Conservation (phyloP, 768 basidiomycete genomes). For the Termitomyces heimii region DNA sequence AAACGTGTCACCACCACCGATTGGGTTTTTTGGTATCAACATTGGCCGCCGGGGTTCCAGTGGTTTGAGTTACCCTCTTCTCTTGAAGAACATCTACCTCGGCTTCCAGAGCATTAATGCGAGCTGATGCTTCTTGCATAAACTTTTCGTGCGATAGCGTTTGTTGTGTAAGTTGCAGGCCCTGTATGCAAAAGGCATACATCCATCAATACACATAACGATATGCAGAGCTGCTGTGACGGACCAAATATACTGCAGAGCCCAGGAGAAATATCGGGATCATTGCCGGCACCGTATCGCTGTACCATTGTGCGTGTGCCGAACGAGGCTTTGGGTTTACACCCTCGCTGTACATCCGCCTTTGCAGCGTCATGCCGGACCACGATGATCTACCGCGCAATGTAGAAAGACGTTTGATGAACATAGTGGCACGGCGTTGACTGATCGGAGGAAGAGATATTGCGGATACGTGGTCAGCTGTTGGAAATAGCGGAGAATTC, state of each 20-base stretch:
- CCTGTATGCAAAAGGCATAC: slow-evolving; percentile 31
- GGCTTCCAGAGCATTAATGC: slow-evolving; percentile 49
- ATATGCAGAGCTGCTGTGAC: slow-evolving; percentile 9
- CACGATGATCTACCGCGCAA: slow-evolving; percentile 2
- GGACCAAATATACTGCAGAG: slow-evolving; percentile 72
- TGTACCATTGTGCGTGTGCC: slow-evolving; percentile 63
- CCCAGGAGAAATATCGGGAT: slow-evolving; percentile 73
- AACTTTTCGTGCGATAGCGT: slow-evolving; percentile 67
- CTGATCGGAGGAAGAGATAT: background rate
- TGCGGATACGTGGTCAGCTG: slow-evolving; percentile 11
- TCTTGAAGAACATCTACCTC: slow-evolving; percentile 44
- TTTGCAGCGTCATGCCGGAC: slow-evolving; percentile 8
- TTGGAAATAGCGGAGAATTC: slow-evolving; percentile 3
- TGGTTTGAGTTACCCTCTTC: slow-evolving; percentile 15
- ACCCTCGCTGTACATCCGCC: slow-evolving; percentile 13
- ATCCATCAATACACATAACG: slow-evolving; percentile 1
- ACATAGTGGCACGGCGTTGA: slow-evolving; percentile 6
- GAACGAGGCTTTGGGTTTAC: slow-evolving; percentile 25
- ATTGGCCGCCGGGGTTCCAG: background rate
- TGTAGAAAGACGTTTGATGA: slow-evolving; percentile 14
- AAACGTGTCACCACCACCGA: slow-evolving; percentile 12
- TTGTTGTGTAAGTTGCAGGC: slow-evolving; percentile 57
- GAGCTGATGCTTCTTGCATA: slow-evolving; percentile 53
- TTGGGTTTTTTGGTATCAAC: slow-evolving; percentile 9
- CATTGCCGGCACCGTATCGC: slow-evolving; percentile 68